Evolutionary conservation across 129 eudicot genomes (phyloP).

Genomic region (Chrysanthemum makinoi): DNA sequence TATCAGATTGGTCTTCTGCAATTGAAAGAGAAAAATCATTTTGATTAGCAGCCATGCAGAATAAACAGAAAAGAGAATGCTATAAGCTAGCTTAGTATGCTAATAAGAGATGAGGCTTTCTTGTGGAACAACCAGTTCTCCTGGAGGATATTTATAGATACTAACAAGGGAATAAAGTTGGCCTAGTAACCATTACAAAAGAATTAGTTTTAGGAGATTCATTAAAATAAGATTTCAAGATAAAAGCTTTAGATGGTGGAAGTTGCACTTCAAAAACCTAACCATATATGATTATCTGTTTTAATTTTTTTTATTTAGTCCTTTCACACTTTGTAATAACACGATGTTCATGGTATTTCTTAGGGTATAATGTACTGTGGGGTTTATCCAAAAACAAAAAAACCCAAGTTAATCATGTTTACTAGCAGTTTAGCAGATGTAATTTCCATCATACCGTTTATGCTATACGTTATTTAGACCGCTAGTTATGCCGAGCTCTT

Average conservation of each 20-base stretch:
- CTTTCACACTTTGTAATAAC: no score
- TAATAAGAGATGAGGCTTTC: no score
- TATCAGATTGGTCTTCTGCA: constrained; percentile 17
- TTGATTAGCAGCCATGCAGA: constrained; percentile 26
- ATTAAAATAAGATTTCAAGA: constrained; percentile 19
- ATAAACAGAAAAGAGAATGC: background rate
- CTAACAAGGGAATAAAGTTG: background rate
- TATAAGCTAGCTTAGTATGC: background rate
- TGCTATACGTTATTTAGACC: no score
- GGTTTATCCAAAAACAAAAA: no score
- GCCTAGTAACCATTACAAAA: background rate
- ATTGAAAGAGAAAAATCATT: constrained; percentile 15
- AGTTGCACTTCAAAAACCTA: constrained; percentile 11
- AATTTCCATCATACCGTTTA: no score
- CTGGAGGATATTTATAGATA: constrained; percentile 29
- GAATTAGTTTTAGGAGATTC: background rate
- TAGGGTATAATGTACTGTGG: no score
- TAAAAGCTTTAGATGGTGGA: constrained; percentile 31
- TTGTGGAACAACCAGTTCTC: constrained; percentile 25
- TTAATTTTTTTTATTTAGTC: no score
- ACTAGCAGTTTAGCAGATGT: no score
- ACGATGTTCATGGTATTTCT: no score
- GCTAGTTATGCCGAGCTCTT: no score
- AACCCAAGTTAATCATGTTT: no score
- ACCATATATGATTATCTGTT: background rate